Base-by-base conservation (phyloP, 2,329 filamentous ascomycete genomes). In the Mycosphaerelloides madeirae region DNA sequence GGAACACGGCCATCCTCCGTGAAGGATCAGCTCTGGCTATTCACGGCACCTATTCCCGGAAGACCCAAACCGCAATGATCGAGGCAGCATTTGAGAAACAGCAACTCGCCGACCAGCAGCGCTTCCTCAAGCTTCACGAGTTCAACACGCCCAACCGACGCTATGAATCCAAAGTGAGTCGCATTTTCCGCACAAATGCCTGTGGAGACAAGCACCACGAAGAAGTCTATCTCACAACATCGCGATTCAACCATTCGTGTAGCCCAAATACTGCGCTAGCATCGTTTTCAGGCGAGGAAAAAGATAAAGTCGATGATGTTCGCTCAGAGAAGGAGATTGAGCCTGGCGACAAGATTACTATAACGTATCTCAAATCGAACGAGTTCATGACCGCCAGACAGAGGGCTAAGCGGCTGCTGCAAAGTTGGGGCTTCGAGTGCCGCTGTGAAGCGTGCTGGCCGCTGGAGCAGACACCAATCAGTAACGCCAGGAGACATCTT, bases 81-180 rank as follows among this genome's bases (percentile, higher is more conserved):
- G 36, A 38, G 15, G 20, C 9, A 3, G 36, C 19, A 7, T 38
- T 38, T 22, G 29, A 29, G 22, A 38, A 31, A 6, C 20, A 29
- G n/a, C n/a, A 9, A 20, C 16, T 29, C 14, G 14, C 29, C 14
- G 36, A 38, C 15, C 36, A 31, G 15, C 19, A n/a, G 3, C 20
- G 36, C 9, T 19, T 29, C 12, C 25, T 38, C 6, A 8, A 38
- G 16, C 15, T 29, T 6, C 34, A 37, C 14, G 34, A 37, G 25
- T 15, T 15, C 34, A 22, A 18, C n/a, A 18, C 34, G 22, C 34
- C 34, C 34, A 11, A 19, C 3, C 9, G 22, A n/a, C n/a, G n/a
- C n/a, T n/a, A n/a, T n/a, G n/a, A n/a, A n/a, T n/a, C 34, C 34
- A 37, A 37, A 37, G 18, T 37, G 13, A 37, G 13, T 3, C 34